Conservation (phyloP, 164 flowering plant genomes). For the Tetracentron sinense region DNA sequence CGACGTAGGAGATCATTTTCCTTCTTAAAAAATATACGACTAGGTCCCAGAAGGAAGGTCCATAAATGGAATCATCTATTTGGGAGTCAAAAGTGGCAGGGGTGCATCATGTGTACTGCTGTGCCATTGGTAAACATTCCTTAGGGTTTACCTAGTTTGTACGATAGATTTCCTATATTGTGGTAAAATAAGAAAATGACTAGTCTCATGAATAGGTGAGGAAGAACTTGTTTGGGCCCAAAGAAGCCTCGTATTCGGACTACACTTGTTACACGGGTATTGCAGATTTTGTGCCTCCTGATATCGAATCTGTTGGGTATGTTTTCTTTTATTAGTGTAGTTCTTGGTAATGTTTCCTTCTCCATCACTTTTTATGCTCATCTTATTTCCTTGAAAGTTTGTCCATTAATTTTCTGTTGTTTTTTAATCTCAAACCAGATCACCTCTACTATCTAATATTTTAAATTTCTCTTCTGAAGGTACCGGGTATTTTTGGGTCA, state of each 20-base stretch:
- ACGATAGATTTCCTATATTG: not conserved
- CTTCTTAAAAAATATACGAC: too few relatives aligned
- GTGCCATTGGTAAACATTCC: not conserved
- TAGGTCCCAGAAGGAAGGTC: too few relatives aligned
- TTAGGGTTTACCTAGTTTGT: not conserved
- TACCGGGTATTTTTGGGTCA: slow-evolving; percentile 96
- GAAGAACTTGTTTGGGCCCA: slow-evolving; percentile 68
- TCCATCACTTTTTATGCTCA: slow-evolving; percentile 3
- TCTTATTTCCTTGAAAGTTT: not conserved
- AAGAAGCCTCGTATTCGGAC: slow-evolving; percentile 69
- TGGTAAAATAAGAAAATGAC: not conserved
- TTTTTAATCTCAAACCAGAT: not conserved
- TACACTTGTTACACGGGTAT: slow-evolving; percentile 97
- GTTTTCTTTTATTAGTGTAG: slow-evolving; percentile 10
- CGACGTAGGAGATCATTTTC: too few relatives aligned
- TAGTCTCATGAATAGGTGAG: slow-evolving; percentile 55
- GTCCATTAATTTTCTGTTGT: not conserved
- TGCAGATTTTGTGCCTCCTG: slow-evolving; percentile 93
- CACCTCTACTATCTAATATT: slow-evolving; percentile 7
- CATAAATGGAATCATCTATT: too few relatives aligned
- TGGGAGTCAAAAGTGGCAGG: too few relatives aligned
- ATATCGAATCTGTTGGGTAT: slow-evolving; percentile 92
- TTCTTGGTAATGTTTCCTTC: not conserved
- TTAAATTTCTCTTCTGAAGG: slow-evolving; percentile 37
- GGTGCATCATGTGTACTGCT: not conserved